Evolutionary conservation across 23 red algal genomes (phyloP).

Genomic region (Cyanidiococcus yangmingshanensis): DNA sequence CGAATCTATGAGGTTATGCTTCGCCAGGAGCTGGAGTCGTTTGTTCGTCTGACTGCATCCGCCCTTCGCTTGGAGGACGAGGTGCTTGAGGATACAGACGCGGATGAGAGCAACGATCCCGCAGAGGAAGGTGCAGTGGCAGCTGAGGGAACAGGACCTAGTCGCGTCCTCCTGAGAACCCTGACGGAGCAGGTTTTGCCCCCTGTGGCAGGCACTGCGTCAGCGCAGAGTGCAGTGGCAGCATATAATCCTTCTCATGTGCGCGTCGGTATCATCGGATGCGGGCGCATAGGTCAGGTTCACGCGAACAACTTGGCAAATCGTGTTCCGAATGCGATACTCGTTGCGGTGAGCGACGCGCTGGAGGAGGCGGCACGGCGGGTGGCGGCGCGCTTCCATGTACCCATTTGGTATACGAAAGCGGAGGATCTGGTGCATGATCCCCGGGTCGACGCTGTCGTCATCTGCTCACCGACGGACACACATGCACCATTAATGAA

Average conservation of each 20-base stretch:
- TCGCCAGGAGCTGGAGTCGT: conserved; percentile 21
- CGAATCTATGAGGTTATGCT: conserved; percentile 20
- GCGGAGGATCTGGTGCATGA: conserved; percentile 54
- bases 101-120: neutral
- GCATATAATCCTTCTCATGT: conserved; percentile 37
- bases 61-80: conserved; percentile 31
- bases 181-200: neutral
- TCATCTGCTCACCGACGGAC: conserved; percentile 93
- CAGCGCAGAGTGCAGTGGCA: conserved; percentile 2
- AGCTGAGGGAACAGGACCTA: neutral
- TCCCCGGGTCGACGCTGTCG: conserved; percentile 63
- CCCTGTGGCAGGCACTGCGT: neutral
- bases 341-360: conserved; percentile 63
- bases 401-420: conserved; percentile 75
- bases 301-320: conserved; percentile 58
- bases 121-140: neutral
- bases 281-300: conserved; percentile 73
- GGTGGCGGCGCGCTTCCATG: conserved; percentile 46
- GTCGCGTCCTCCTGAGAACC: neutral
- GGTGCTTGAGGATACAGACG: neutral
- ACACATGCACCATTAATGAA: conserved; percentile 85
- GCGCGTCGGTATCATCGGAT: conserved; percentile 82
- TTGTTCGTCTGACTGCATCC: conserved; percentile 28
- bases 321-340: conserved; percentile 49
- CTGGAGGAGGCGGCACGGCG: conserved; percentile 57